A percentile compares a stretch with the other conserved stretches of the same genome.
Conservation (phyloP, 2,329 filamentous ascomycete species). For the Venturia effusa region DNA sequence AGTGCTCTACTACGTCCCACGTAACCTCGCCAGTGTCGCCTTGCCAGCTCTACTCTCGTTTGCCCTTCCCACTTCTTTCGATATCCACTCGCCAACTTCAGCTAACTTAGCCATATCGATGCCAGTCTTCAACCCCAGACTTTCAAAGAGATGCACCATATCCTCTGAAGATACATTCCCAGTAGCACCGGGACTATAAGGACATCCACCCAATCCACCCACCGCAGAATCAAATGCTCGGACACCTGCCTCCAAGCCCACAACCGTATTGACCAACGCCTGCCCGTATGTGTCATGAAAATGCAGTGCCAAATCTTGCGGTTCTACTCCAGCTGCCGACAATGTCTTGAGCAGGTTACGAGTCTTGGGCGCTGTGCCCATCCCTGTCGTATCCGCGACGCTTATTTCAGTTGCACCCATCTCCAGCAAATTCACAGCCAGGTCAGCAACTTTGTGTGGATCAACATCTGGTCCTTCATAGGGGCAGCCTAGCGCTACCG, state of each 20-base stretch:
- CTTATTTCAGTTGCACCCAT: slow-evolving; percentile 88
- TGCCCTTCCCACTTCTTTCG: slow-evolving; percentile 21
- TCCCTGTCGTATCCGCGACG: slow-evolving; percentile 81
- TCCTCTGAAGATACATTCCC: slow-evolving; percentile 83
- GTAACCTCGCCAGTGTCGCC: slow-evolving; percentile 23
- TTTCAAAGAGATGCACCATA: slow-evolving; percentile 65
- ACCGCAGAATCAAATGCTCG: slow-evolving; percentile 72
- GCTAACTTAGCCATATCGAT: slow-evolving; percentile 35
- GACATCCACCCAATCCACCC: slow-evolving; percentile 72
- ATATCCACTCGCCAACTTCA: slow-evolving; percentile 29
- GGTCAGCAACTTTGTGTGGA: slow-evolving; percentile 48
- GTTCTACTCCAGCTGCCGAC: slow-evolving; percentile 54
- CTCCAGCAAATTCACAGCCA: slow-evolving; percentile 58
- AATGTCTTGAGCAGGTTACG: slow-evolving; percentile 54
- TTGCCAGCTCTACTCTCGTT: slow-evolving; percentile 31
- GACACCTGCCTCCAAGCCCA: slow-evolving; percentile 67
- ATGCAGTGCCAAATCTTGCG: slow-evolving; percentile 66
- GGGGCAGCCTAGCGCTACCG: slow-evolving; percentile 69
- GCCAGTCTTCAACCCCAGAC: slow-evolving; percentile 62
- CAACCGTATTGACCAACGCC: slow-evolving; percentile 70
- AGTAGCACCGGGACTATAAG: slow-evolving; percentile 74
- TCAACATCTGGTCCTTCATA: slow-evolving; percentile 55
- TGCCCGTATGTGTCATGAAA: slow-evolving; percentile 86
- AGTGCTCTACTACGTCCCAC: not conserved
- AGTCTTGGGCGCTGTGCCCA: slow-evolving; percentile 70